A percentile compares a stretch with the other conserved stretches of the same genome.
Evolutionary conservation across 169 alveolate genomes (phyloP).

Genomic region (Pseudocohnilembus persalinus): DNA sequence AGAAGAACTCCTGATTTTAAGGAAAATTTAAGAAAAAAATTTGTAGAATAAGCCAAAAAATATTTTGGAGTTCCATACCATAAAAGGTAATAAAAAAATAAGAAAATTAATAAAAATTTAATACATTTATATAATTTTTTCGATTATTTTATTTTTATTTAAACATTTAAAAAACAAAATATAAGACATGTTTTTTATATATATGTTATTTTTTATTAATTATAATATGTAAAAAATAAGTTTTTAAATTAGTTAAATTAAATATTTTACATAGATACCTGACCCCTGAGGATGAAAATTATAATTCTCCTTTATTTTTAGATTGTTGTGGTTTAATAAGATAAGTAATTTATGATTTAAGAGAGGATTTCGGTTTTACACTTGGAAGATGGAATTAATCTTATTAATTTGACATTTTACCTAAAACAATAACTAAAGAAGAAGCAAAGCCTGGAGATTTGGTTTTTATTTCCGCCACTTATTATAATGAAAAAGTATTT

Average conservation of each 20-base stretch:
- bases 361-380: constrained; percentile 75
- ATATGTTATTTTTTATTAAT: too few species aligned
- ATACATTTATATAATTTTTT: too few species aligned
- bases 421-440: constrained; percentile 59
- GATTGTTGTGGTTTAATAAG: constrained; percentile 80
- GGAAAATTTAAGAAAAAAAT: constrained; percentile 51
- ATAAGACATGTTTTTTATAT: too few species aligned
- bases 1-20: constrained; percentile 20
- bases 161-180: too few species aligned
- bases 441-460: constrained; percentile 75
- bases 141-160: too few species aligned
- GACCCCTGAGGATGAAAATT: constrained; percentile 25
- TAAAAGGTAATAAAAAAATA: constrained; percentile 48
- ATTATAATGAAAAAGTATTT: constrained; percentile 63
- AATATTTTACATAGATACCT: not conserved
- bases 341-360: constrained; percentile 57
- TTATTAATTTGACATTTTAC: constrained; percentile 70
- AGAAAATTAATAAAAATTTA: too few species aligned
- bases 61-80: constrained; percentile 78
- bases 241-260: not conserved
- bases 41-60: constrained; percentile 56
- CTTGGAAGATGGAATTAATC: constrained; percentile 73
- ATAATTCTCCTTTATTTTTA: constrained; percentile 58
- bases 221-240: constrained; percentile 34
- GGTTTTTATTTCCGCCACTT: constrained; percentile 66